Evolutionary conservation across 768 basidiomycete species (phyloP), one percentile per base, ranked within the genome.

Genomic region (Amanita phalloides): DNA sequence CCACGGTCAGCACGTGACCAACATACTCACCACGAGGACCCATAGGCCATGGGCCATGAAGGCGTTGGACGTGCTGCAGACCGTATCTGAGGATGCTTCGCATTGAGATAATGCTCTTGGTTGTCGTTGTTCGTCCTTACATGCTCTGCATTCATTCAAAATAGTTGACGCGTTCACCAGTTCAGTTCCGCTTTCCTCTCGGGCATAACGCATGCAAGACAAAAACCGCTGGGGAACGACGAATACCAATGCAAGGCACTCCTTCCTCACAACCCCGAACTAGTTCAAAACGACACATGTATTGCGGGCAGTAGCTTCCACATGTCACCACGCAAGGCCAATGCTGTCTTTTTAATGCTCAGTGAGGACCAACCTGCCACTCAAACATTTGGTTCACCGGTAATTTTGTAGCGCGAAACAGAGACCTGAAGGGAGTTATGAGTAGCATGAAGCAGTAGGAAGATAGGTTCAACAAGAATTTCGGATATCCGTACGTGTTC

Each of bases 401-500:
- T n/a, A n/a, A 13, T 11, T 21, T 25, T 42, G 6, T 54, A 78
- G 83, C 81, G 3, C 72, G 82, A 3, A 84, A 84, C 61, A 63
- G 71, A 38, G 82, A 84, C 62, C 61, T 83, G 50, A 68, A 72
- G 48, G 78, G 79, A 5, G 76, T 86, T 47, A 60, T 82, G 36
- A 76, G 71, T 56, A 84, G 81, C 57, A 74, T 88, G 66, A 79
- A 83, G 60, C 81, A 84, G 61, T 75, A 87, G 68, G 95, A 98
- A 68, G 84, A 90, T 61, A 72, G 86, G 36, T 96, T 96, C 72
- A 98, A 99, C 73, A 78, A 81, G 55, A 83, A 85, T 62, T 92
- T 83, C 60, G 70, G 68, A 23, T 94, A 94, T 64, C 86, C 88
- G 9, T 94, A 88, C 60, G 81, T 87, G 37, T 90, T 94, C 66